These are phyloP conservation scores for Podospora pseudoanserina DNA, from an alignment of 495 filamentous ascomycete genomes.

Conservation along the genomic window DNA sequence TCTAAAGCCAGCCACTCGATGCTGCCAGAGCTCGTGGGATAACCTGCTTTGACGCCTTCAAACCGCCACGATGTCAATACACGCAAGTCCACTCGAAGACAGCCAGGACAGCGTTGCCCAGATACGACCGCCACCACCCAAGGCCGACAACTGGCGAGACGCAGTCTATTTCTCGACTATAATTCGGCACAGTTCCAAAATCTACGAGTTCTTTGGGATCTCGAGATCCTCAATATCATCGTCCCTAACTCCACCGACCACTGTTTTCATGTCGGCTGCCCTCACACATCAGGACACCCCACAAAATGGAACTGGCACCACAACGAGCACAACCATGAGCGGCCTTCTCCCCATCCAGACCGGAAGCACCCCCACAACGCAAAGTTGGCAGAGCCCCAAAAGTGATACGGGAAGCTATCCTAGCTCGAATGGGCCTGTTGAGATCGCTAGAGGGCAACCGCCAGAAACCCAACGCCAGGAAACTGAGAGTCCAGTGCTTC, in stretches of 20 bases:
- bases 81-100: not conserved
- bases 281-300: not conserved
- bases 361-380: not conserved
- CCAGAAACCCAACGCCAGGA: not conserved
- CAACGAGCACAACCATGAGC: not conserved
- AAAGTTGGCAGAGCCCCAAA: not conserved
- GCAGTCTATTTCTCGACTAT: conserved; percentile 16
- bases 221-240: conserved; percentile 11
- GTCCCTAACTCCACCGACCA: not conserved
- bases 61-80: not conserved
- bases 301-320: not conserved
- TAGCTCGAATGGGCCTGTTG: not conserved
- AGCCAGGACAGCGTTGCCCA: not conserved
- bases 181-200: conserved; percentile 24
- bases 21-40: too few relatives aligned
- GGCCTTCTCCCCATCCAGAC: not conserved
- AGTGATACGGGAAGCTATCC: not conserved
- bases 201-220: conserved; percentile 29
- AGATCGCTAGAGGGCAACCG: not conserved
- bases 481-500: not conserved
- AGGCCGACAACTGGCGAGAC: conserved; percentile 1
- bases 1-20: too few relatives aligned
- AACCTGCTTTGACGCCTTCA: not conserved
- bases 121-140: not conserved
- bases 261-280: not conserved